These are phyloP conservation scores for Hypoxylon sp. DNA, from an alignment of 2,329 filamentous ascomycete genomes.

Conservation along the genomic window DNA sequence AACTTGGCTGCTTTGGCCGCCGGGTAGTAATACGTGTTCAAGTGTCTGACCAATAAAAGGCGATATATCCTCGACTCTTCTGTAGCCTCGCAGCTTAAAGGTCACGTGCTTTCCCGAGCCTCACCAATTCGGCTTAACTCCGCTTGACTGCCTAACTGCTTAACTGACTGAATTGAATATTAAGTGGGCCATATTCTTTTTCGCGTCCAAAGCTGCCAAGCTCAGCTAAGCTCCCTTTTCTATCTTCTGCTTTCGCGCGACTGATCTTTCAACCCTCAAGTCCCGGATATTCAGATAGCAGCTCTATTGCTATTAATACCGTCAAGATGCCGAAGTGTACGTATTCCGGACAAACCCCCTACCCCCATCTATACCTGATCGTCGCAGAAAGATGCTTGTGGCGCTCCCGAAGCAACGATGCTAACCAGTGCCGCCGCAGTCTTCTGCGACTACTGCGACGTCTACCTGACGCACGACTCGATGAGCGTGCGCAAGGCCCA, in stretches of 20 bases:
- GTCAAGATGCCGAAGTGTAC: constrained; percentile 84
- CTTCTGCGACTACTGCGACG: constrained; percentile 99
- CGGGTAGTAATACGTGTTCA: constrained; percentile 35
- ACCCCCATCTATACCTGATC: background rate
- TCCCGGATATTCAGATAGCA: constrained; percentile 16
- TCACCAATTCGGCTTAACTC: no score
- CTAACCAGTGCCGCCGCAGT: constrained; percentile 56
- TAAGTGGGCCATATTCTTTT: constrained; percentile 12
- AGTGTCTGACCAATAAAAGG: constrained; percentile 29
- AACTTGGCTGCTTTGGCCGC: constrained; percentile 21
- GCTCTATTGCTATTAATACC: constrained; percentile 13
- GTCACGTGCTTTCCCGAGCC: constrained; percentile 26
- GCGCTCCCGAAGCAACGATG: constrained; percentile 48
- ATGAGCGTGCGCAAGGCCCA: constrained; percentile 99
- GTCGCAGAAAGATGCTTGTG: constrained; percentile 49
- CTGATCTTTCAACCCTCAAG: background rate
- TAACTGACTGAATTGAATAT: no score
- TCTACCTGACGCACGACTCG: constrained; percentile 99
- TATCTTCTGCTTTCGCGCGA: constrained; percentile 22
- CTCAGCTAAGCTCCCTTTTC: constrained; percentile 10
- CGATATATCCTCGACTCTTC: background rate
- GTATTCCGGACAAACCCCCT: constrained; percentile 6
- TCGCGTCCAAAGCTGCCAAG: constrained; percentile 11
- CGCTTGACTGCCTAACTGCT: no score
- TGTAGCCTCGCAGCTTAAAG: constrained; percentile 25